Evolutionary conservation across 2,329 filamentous ascomycete species (phyloP).

Genomic region (Monosporascus sp.): DNA sequence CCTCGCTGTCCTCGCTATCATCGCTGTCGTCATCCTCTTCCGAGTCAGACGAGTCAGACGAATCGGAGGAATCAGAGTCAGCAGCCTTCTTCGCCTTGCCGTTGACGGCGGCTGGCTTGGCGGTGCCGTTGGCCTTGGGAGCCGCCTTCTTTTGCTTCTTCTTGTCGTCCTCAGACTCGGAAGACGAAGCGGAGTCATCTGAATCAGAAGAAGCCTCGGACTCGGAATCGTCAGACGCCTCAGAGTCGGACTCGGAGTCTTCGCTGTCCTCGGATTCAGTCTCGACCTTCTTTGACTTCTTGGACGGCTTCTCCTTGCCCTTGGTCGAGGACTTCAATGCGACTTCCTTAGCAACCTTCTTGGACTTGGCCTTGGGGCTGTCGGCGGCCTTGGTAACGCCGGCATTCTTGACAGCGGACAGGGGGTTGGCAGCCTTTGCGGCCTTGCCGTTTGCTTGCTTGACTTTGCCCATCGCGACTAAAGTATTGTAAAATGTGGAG

Average conservation of each 20-base stretch:
- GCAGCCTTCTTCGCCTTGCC: slow-evolving; percentile 28
- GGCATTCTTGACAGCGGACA: slow-evolving; percentile 57
- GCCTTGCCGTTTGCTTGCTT: slow-evolving; percentile 56
- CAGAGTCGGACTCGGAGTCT: slow-evolving; percentile 27
- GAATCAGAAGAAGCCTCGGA: slow-evolving; percentile 15
- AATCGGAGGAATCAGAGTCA: slow-evolving; percentile 29
- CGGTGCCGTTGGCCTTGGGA: slow-evolving; percentile 23
- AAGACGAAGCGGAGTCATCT: slow-evolving; percentile 19
- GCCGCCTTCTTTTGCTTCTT: slow-evolving; percentile 27
- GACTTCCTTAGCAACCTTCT: slow-evolving; percentile 58
- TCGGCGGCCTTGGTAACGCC: slow-evolving; percentile 63
- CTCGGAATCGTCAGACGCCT: slow-evolving; percentile 20
- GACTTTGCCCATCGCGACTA: slow-evolving; percentile 57
- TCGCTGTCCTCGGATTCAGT: slow-evolving; percentile 21
- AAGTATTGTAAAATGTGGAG: slow-evolving; percentile 10
- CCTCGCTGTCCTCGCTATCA: slow-evolving; percentile 22
- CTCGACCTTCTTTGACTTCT: slow-evolving; percentile 34
- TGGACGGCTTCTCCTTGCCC: slow-evolving; percentile 31
- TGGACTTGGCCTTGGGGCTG: slow-evolving; percentile 61
- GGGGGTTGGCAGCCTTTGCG: slow-evolving; percentile 45
- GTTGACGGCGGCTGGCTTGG: slow-evolving; percentile 19
- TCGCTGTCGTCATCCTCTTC: slow-evolving; percentile 23
- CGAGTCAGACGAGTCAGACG: slow-evolving; percentile 31
- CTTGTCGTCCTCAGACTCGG: slow-evolving; percentile 13
- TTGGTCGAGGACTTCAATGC: slow-evolving; percentile 40